These are phyloP conservation scores for Tylopilus sp. DNA, from an alignment of 768 basidiomycete species.

Conservation along the genomic window DNA sequence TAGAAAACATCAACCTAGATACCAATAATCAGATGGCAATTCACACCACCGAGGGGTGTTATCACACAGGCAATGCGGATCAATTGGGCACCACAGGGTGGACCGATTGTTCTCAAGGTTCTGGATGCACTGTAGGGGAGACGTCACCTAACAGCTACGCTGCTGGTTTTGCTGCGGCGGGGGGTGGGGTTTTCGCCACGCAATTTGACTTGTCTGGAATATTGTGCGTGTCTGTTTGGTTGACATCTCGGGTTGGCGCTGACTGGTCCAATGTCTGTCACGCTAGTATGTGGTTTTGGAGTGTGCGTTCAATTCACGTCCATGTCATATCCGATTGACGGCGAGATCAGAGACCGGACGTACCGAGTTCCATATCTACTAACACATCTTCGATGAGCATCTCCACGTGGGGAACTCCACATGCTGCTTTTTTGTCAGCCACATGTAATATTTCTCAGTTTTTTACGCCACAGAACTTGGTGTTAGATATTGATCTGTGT, in stretches of 20 bases:
- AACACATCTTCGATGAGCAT: constrained; percentile 35
- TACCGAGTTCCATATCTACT: constrained; percentile 37
- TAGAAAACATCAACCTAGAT: constrained; percentile 57
- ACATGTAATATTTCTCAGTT: constrained; percentile 43
- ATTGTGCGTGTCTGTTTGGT: constrained; percentile 32
- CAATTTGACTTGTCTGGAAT: constrained; percentile 62
- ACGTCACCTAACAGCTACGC: constrained; percentile 29
- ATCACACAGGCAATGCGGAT: constrained; percentile 25
- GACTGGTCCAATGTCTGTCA: background rate
- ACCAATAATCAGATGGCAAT: constrained; percentile 54
- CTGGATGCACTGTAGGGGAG: constrained; percentile 32
- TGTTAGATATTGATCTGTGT: constrained; percentile 55
- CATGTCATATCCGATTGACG: constrained; percentile 10
- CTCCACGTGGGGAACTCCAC: constrained; percentile 44
- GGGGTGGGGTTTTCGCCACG: constrained; percentile 67
- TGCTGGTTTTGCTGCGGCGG: constrained; percentile 25
- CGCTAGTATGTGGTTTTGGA: constrained; percentile 49
- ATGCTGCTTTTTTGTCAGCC: constrained; percentile 38
- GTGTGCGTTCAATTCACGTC: constrained; percentile 29
- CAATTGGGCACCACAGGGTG: constrained; percentile 33
- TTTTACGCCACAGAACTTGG: constrained; percentile 48
- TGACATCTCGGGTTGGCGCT: background rate
- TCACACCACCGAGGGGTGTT: constrained; percentile 44
- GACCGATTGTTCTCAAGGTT: constrained; percentile 20
- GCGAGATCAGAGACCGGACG: constrained; percentile 30